These are phyloP conservation scores for Urtica urens DNA, from an alignment of 306 rosid species.

Conservation along the genomic window DNA sequence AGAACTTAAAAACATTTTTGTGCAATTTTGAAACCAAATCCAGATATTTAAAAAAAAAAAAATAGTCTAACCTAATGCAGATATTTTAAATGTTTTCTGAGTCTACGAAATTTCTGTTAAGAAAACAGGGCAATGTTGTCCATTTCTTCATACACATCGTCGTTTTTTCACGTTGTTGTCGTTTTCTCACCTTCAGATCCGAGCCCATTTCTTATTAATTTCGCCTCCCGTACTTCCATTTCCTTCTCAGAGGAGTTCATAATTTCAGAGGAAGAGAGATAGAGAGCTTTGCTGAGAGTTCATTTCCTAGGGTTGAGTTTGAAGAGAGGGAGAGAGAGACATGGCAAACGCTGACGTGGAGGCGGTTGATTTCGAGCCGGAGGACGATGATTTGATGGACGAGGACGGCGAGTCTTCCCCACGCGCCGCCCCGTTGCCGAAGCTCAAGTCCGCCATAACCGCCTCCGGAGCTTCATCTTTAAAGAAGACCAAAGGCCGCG, in stretches of 20 bases:
- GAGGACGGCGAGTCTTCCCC: conserved; percentile 79
- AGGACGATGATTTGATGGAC: conserved; percentile 98
- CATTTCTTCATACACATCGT: too few relatives aligned
- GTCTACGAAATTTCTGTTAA: too few relatives aligned
- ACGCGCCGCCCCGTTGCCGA: conserved; percentile 63
- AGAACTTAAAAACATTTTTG: too few relatives aligned
- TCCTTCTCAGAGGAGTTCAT: background rate
- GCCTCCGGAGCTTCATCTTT: conserved; percentile 44
- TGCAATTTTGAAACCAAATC: too few relatives aligned
- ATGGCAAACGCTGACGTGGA: conserved; percentile 82
- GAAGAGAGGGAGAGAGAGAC: conserved; percentile 16
- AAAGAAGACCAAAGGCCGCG: conserved; percentile 89
- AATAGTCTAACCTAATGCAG: too few relatives aligned
- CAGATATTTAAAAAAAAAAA: too few relatives aligned
- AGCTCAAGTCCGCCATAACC: conserved; percentile 92
- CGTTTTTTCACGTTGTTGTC: background rate
- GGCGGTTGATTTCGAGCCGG: conserved; percentile 95
- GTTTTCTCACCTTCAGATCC: background rate
- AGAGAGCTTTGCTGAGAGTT: background rate
- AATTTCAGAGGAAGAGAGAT: background rate
- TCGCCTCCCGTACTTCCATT: background rate
- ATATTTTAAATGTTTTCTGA: too few relatives aligned
- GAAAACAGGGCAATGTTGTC: too few relatives aligned
- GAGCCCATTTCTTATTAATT: too few relatives aligned
- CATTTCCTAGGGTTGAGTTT: too few relatives aligned